Conservation (phyloP, 345 rosid species). For the Draba incana region DNA sequence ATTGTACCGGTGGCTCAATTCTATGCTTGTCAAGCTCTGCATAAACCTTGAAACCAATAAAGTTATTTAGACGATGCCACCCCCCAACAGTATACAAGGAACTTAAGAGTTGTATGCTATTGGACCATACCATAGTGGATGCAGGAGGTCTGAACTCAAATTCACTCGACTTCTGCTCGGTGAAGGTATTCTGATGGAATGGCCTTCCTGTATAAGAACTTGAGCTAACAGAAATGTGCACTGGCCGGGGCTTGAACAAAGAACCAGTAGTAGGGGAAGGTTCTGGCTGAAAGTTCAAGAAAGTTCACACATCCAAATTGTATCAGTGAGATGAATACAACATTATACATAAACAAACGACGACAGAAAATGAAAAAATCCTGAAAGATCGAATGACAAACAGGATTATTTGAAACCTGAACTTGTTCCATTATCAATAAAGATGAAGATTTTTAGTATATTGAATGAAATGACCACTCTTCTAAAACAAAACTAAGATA, state of each 20-base stretch:
- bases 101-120: conserved; percentile 5
- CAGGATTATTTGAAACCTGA: conserved; percentile 4
- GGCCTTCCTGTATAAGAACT: conserved; percentile 46
- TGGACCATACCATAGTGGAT: conserved; percentile 69
- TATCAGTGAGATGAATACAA: conserved; percentile 22
- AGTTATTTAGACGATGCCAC: conserved; percentile 46
- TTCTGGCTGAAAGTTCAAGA: conserved; percentile 67
- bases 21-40: conserved; percentile 66
- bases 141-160: conserved; percentile 80
- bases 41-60: conserved; percentile 67
- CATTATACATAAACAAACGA: conserved; percentile 7
- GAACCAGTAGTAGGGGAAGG: conserved; percentile 98
- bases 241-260: conserved; percentile 55
- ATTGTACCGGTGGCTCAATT: conserved; percentile 55
- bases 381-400: background rate
- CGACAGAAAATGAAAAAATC: background rate
- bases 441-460: conserved; percentile 8
- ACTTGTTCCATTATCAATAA: conserved; percentile 1
- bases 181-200: conserved; percentile 49
- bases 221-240: conserved; percentile 40
- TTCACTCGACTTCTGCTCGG: conserved; percentile 54
- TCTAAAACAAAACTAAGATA: background rate
- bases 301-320: conserved; percentile 1
- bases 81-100: conserved; percentile 19
- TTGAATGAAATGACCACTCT: background rate